Evolutionary conservation across 768 basidiomycete species (phyloP).

Genomic region (Boletus eberwhitei): DNA sequence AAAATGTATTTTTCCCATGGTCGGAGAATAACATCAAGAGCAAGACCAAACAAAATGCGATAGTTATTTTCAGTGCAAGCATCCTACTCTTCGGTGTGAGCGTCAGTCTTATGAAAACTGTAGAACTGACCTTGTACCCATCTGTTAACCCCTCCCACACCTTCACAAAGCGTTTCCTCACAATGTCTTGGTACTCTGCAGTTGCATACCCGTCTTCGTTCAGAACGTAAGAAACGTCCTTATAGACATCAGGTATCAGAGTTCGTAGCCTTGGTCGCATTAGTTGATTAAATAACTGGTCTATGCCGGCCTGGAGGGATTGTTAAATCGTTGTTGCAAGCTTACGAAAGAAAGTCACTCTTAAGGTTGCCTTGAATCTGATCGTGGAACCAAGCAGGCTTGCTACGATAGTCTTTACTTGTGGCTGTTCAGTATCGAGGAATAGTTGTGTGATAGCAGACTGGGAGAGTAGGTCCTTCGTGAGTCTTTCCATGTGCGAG

Average conservation of each 20-base stretch:
- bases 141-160: slow-evolving; percentile 84
- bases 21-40: slow-evolving; percentile 82
- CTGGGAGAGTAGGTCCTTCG: slow-evolving; percentile 58
- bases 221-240: slow-evolving; percentile 81
- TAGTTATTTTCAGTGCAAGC: slow-evolving; percentile 87
- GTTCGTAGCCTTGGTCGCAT: slow-evolving; percentile 83
- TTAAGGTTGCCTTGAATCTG: slow-evolving; percentile 69
- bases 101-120: neutral
- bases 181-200: slow-evolving; percentile 81
- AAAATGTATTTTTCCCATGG: slow-evolving; percentile 93
- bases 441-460: slow-evolving; percentile 65
- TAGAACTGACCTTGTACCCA: slow-evolving; percentile 71
- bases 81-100: slow-evolving; percentile 47
- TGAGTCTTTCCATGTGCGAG: slow-evolving; percentile 81
- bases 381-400: slow-evolving; percentile 51
- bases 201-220: slow-evolving; percentile 84
- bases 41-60: slow-evolving; percentile 78
- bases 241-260: slow-evolving; percentile 84
- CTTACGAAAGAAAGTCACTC: slow-evolving; percentile 46
- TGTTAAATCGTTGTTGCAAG: slow-evolving; percentile 1
- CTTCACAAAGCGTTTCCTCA: slow-evolving; percentile 87
- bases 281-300: slow-evolving; percentile 94
- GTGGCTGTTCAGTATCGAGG: slow-evolving; percentile 49
- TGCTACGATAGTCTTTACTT: slow-evolving; percentile 46
- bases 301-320: slow-evolving; percentile 64